Percentiles rank a stretch among this genome's conserved stretches.
Conservation (phyloP, 2,329 filamentous ascomycete genomes). For the Ceratocystis cubensis region DNA sequence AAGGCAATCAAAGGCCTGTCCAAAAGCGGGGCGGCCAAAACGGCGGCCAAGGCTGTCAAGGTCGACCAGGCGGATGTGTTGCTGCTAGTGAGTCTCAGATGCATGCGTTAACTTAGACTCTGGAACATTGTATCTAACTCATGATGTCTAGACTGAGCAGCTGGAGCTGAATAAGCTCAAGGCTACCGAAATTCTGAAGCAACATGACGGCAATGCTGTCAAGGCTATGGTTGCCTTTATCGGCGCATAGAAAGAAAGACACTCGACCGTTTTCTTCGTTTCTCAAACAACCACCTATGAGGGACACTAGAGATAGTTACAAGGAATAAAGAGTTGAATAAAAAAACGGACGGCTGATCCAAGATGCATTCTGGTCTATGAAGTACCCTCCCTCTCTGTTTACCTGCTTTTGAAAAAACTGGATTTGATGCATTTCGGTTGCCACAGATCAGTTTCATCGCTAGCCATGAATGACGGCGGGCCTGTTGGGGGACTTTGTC, state of each 20-base stretch:
- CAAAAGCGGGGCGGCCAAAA: conserved; percentile 11
- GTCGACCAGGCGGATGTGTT: conserved; percentile 59
- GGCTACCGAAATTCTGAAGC: conserved; percentile 61
- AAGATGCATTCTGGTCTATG: not conserved
- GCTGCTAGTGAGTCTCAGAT: conserved; percentile 43
- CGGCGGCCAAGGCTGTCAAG: conserved; percentile 44
- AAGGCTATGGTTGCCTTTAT: conserved; percentile 52
- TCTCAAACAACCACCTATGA: not conserved
- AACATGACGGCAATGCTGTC: conserved; percentile 56
- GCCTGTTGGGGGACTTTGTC: not conserved
- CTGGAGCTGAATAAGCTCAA: conserved; percentile 58
- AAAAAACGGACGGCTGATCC: not conserved
- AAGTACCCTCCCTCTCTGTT: too few species aligned
- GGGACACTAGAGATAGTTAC: not conserved
- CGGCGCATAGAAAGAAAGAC: conserved; percentile 22
- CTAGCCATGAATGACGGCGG: conserved; percentile 1
- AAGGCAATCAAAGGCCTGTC: conserved; percentile 56
- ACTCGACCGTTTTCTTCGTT: not conserved
- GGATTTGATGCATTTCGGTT: conserved; percentile 25
- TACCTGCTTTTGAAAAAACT: conserved; percentile 13
- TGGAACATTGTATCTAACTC: not conserved
- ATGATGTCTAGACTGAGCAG: conserved; percentile 45
- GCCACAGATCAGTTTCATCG: conserved; percentile 24
- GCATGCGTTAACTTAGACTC: not conserved
- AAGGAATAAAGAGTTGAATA: not conserved